Evolutionary conservation across 2,329 filamentous ascomycete genomes (phyloP).

Genomic region (Corinectria fuckeliana): DNA sequence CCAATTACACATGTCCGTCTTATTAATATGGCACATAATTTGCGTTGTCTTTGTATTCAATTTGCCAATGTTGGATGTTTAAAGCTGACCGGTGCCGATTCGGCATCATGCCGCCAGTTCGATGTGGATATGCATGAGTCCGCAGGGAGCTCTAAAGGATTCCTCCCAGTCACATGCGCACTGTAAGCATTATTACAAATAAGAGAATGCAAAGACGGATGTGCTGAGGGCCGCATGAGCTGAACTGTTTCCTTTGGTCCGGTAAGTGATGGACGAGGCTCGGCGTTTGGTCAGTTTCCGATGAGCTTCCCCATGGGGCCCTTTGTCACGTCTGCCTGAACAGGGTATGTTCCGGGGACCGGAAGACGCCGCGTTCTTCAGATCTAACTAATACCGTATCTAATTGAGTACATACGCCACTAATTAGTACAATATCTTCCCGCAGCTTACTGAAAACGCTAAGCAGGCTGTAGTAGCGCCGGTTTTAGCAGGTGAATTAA

Average conservation of each 20-base stretch:
- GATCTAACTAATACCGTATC: too few species aligned
- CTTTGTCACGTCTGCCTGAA: not conserved
- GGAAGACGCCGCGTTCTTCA: too few species aligned
- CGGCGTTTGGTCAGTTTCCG: not conserved
- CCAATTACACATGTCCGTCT: not conserved
- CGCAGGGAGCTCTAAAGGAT: not conserved
- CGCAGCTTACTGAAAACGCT: conserved; percentile 4
- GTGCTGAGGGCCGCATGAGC: not conserved
- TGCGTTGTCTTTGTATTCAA: not conserved
- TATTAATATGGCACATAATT: not conserved
- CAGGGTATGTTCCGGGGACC: too few species aligned
- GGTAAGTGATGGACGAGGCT: not conserved
- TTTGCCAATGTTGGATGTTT: not conserved
- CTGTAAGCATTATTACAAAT: not conserved
- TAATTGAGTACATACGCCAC: too few species aligned
- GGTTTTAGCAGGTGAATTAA: conserved; percentile 1
- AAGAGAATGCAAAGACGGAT: not conserved
- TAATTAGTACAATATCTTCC: too few species aligned
- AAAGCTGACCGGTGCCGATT: too few species aligned
- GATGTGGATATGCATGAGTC: too few species aligned
- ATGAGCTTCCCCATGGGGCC: conserved; percentile 15
- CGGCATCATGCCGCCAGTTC: too few species aligned
- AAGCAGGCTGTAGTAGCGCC: conserved; percentile 7
- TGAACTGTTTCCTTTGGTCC: not conserved
- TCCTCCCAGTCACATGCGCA: not conserved